phyloP scores from a whole-genome alignment of 2,329 filamentous ascomycete genomes.

The Epichloe hybrida region DNA sequence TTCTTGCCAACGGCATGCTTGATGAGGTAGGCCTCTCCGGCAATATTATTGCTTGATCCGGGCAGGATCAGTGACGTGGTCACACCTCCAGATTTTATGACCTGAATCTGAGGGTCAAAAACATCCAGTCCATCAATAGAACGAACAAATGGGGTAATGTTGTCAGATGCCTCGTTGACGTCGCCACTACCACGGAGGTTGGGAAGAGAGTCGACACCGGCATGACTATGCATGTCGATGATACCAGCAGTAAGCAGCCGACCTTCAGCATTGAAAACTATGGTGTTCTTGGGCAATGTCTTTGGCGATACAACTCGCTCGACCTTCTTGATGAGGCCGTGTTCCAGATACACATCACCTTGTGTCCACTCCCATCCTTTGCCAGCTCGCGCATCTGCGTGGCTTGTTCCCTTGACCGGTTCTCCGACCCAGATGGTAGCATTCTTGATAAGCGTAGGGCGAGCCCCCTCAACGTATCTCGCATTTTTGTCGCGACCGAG shows the following conservation, averaged over 20 bases:
- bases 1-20: constrained; percentile 50
- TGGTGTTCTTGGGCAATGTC: constrained; percentile 31
- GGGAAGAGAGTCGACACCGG: constrained; percentile 46
- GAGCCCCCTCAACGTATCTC: constrained; percentile 43
- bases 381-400: constrained; percentile 41
- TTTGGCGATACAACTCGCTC: constrained; percentile 26
- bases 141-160: constrained; percentile 55
- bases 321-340: constrained; percentile 47
- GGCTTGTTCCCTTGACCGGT: constrained; percentile 33
- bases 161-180: constrained; percentile 47
- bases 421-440: constrained; percentile 55
- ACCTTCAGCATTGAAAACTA: constrained; percentile 44
- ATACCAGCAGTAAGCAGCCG: constrained; percentile 52
- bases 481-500: constrained; percentile 45
- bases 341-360: constrained; percentile 47
- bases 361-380: constrained; percentile 46
- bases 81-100: constrained; percentile 61
- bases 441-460: constrained; percentile 50
- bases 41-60: constrained; percentile 60
- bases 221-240: constrained; percentile 60
- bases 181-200: constrained; percentile 40
- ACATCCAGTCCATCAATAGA: constrained; percentile 53
- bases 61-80: constrained; percentile 55
- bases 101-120: constrained; percentile 49
- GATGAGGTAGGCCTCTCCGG: constrained; percentile 55